A percentile compares a stretch with the other conserved stretches of the same genome.
Conservation (phyloP, 352 stramenopile genomes). For the Phytophthora cryptogea region DNA sequence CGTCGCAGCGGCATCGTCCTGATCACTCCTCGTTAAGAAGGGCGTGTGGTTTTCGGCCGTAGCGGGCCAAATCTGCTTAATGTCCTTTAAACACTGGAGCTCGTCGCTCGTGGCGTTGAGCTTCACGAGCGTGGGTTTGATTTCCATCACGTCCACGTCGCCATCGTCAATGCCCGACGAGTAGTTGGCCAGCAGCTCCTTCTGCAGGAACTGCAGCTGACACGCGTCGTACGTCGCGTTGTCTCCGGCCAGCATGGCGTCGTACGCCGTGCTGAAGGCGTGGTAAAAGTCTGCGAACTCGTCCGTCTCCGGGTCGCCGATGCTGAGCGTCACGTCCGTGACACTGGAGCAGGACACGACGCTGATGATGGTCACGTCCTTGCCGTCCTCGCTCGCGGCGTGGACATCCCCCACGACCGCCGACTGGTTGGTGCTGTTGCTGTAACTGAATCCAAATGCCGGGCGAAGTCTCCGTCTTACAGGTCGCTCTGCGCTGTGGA, state of each 20-base stretch:
- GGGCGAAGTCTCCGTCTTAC: slow-evolving; percentile 23
- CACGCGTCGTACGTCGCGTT: slow-evolving; percentile 65
- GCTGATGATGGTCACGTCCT: slow-evolving; percentile 58
- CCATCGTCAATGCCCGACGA: slow-evolving; percentile 29
- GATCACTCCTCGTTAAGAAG: slow-evolving; percentile 70
- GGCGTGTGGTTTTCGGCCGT: slow-evolving; percentile 58
- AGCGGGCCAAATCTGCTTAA: slow-evolving; percentile 51
- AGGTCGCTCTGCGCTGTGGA: slow-evolving; percentile 5
- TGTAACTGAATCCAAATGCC: slow-evolving; percentile 33
- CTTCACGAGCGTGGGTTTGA: slow-evolving; percentile 62
- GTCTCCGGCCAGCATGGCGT: slow-evolving; percentile 56
- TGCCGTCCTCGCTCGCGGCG: slow-evolving; percentile 38
- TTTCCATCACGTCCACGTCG: slow-evolving; percentile 27
- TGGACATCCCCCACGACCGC: slow-evolving; percentile 37
- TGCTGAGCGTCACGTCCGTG: slow-evolving; percentile 46
- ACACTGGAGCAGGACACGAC: slow-evolving; percentile 50
- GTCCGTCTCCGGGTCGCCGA: slow-evolving; percentile 48
- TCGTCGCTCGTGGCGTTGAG: slow-evolving; percentile 44
- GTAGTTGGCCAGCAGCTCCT: slow-evolving; percentile 51
- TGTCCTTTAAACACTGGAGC: slow-evolving; percentile 43
- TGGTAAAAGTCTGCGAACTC: slow-evolving; percentile 61
- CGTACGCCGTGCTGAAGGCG: slow-evolving; percentile 61
- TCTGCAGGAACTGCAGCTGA: slow-evolving; percentile 70
- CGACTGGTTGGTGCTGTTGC: slow-evolving; percentile 11
- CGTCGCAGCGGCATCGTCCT: slow-evolving; percentile 42